Base-by-base conservation (phyloP, 225 moss, liverwort and hornwort genomes). In the Physcomitrellopsis africana region DNA sequence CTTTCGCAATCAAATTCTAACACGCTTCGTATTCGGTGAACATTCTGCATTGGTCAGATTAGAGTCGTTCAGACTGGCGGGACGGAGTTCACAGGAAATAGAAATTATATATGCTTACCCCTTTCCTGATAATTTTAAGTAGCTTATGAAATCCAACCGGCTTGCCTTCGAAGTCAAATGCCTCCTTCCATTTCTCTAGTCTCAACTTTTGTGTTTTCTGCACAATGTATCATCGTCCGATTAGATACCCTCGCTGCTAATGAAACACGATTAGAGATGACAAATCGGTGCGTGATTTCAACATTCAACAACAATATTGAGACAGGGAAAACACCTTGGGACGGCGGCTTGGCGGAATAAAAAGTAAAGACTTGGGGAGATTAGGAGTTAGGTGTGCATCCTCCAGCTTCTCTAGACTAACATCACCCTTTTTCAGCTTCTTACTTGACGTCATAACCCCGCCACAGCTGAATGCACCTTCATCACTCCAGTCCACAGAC, bases 81-180 rank as follows among this genome's bases (percentile, higher is more conserved):
- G 41, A 23, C 24, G 23, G 51, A 58, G 14, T 1, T 15, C 15
- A 37, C 7, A 51, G 18, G 61, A 56, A 58, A 45, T 22, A 53
- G 59, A 3, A 44, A 22, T 56, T 42, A 67, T 3, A 51, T 51
- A 7, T 8, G 57, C 83, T 86, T 68, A 92, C 92, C 81, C 92
- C 95, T 52, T 85, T 84, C 17, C 85, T 83, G 68, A 95, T 95
- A 57, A 79, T 70, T 76, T 83, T 84, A 13, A 95, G 85, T 54
- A 95, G 91, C 72, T 91, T 93, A n/a, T 89, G 91, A 79, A 95
- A 93, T 52, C 92, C 92, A 75, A 87, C 86, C 51, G 85, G 92
- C 80, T 85, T 89, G 60, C 95, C 95, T 72, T 95, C 92, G 60
- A 75, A 53, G 79, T 95, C 95, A 74, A 95, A 95, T 47, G 89